Evolutionary conservation across 1,284 basidiomycete genomes (phyloP).

Genomic region (Irpex rosettiformis): DNA sequence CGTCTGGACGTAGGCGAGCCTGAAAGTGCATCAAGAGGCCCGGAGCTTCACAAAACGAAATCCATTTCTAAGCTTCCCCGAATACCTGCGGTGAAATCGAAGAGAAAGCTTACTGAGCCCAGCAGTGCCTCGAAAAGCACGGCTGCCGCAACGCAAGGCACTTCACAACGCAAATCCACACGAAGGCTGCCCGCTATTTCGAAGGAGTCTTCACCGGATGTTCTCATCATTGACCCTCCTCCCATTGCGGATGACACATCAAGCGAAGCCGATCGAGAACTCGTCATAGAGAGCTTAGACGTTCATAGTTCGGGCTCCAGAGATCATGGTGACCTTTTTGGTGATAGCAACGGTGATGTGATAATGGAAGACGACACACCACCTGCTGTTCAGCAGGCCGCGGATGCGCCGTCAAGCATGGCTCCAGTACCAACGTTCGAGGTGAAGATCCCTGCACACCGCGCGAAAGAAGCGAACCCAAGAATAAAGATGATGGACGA

Average conservation of each 20-base stretch:
- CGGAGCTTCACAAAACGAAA: not conserved
- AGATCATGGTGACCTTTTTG: not conserved
- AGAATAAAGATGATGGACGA: conserved; percentile 48
- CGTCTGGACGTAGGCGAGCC: conserved; percentile 2
- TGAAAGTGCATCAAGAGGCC: not conserved
- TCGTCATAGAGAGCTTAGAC: conserved; percentile 1
- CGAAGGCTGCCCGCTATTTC: not conserved
- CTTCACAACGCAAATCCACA: not conserved
- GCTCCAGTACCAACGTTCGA: not conserved
- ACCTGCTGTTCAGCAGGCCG: not conserved
- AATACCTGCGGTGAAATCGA: not conserved
- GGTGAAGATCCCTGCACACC: conserved; percentile 11
- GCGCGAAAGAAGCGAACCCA: conserved; percentile 42
- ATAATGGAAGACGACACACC: not conserved
- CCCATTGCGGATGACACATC: not conserved
- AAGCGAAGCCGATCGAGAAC: not conserved
- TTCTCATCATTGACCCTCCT: not conserved
- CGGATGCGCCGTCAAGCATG: not conserved
- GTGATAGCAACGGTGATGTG: not conserved
- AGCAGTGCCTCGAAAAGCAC: not conserved
- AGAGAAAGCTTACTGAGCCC: not conserved
- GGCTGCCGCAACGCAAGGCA: not conserved
- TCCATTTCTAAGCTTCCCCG: not conserved
- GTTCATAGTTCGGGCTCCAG: not conserved
- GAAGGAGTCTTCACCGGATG: not conserved